Base-by-base conservation (phyloP, 768 basidiomycete genomes). In the Cubamyces sp. region DNA sequence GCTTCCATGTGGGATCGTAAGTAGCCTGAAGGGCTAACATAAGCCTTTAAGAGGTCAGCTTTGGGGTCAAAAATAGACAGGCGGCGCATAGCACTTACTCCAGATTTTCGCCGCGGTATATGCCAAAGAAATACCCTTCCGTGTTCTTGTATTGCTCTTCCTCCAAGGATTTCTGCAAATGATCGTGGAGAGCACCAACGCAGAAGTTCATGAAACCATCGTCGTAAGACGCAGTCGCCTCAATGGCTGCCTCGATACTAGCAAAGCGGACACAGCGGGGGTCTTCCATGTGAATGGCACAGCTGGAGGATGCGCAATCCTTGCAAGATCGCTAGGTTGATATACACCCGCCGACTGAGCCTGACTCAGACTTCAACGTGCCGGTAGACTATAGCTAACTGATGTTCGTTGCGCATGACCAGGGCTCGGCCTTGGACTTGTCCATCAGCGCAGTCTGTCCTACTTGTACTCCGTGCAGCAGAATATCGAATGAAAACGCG, bases 131-230 rank as follows among this genome's bases (percentile, higher is more conserved):
- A 1, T 43, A 9, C 5, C n/a, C 49, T 3, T 42, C n/a, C n/a
- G n/a, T n/a, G n/a, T n/a, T 21, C 9, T 43, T 28, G 12, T 19
- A 37, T 7, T 41, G 14, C 3, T 19, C 34, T 1, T 37, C 4
- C 6, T 9, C 18, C 14, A 34, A 18, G 3, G 47, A 7, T 8
- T 53, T 23, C 5, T 28, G 47, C 15, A 51, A 19, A 16, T 42
- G 48, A 26, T 66, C 66, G 28, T 54, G n/a, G 12, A 66, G 40
- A 25, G 42, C 3, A 1, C 66, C 66, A 14, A 58, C 8, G n/a
- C 37, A 28, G 3, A 34, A 53, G 60, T 61, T 66, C 66, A 64
- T 64, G 50, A 57, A 61, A 12, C 54, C 64, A 46, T 62, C 64
- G 39, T 65, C 62, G 51, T 58, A 46, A 11, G 19, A 26, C 18